A percentile compares a stretch with the other conserved stretches of the same genome.
Evolutionary conservation across 1,139 yeast species (phyloP).

Genomic region (Sugiyamaella pinicola): DNA sequence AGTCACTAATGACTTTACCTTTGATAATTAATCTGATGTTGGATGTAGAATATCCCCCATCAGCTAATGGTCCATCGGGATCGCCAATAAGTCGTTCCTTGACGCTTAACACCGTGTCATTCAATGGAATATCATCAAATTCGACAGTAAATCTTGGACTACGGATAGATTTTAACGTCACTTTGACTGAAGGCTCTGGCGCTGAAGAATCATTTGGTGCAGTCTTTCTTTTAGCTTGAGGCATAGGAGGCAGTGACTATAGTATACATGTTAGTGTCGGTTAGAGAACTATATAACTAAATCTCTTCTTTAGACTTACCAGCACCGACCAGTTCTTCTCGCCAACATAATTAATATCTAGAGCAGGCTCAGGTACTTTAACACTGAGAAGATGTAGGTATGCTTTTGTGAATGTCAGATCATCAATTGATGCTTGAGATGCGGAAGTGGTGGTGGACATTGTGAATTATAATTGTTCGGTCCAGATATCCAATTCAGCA

Average conservation of each 20-base stretch:
- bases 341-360: constrained; percentile 23
- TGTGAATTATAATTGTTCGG: neutral
- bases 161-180: constrained; percentile 37
- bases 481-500: too few relatives aligned
- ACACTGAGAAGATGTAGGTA: constrained; percentile 23
- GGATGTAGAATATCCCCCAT: constrained; percentile 25
- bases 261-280: constrained; percentile 7
- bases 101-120: constrained; percentile 35
- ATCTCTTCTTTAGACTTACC: neutral
- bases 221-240: constrained; percentile 29
- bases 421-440: constrained; percentile 17
- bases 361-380: constrained; percentile 18
- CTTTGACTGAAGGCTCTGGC: constrained; percentile 22
- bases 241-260: constrained; percentile 25
- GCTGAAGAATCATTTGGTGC: neutral
- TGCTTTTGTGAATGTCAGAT: constrained; percentile 25
- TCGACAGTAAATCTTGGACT: constrained; percentile 38
- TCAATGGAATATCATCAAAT: constrained; percentile 28
- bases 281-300: neutral
- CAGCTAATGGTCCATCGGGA: constrained; percentile 33
- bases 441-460: constrained; percentile 8
- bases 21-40: constrained; percentile 36
- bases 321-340: constrained; percentile 9
- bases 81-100: constrained; percentile 39
- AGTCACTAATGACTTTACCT: constrained; percentile 39